phyloP scores from a whole-genome alignment of 768 basidiomycete genomes.

The Mycena filopes region DNA sequence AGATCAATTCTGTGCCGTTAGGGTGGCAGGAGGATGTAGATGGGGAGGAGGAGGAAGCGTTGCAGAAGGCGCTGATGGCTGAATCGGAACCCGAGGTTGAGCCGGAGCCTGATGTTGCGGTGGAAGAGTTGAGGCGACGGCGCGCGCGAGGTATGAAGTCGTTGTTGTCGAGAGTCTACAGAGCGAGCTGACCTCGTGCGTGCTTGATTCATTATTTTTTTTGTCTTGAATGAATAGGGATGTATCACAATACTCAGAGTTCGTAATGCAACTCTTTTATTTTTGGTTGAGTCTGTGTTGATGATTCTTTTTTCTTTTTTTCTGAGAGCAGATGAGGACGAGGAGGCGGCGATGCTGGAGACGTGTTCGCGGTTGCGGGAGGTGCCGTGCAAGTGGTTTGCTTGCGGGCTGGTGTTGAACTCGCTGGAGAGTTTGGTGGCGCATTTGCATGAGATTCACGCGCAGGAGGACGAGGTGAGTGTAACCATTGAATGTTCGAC shows the following conservation, averaged over 20 bases:
- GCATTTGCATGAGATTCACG: constrained; percentile 58
- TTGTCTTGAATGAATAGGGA: constrained; percentile 31
- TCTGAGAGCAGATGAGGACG: constrained; percentile 53
- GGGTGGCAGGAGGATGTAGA: background rate
- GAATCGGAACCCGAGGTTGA: constrained; percentile 14
- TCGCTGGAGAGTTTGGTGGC: constrained; percentile 58
- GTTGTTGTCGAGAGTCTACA: constrained; percentile 1
- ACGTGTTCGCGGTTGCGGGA: constrained; percentile 60
- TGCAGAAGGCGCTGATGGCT: background rate
- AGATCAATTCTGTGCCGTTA: background rate
- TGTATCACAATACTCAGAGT: constrained; percentile 34
- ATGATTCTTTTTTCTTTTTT: constrained; percentile 30
- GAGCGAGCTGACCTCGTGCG: constrained; percentile 4
- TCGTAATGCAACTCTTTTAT: constrained; percentile 27
- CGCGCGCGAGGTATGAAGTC: constrained; percentile 30
- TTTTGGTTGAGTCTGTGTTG: constrained; percentile 14
- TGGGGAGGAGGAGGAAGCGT: background rate
- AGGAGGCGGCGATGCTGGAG: constrained; percentile 56
- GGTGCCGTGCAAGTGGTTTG: constrained; percentile 67
- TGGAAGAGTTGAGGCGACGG: constrained; percentile 18
- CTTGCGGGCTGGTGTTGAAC: constrained; percentile 66
- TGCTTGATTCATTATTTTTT: background rate
- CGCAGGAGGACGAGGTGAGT: constrained; percentile 37
- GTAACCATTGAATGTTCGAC: too few relatives aligned
- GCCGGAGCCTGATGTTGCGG: constrained; percentile 10